Base-by-base conservation (phyloP, 2,329 filamentous ascomycete genomes). In the Elsinoe fawcettii region DNA sequence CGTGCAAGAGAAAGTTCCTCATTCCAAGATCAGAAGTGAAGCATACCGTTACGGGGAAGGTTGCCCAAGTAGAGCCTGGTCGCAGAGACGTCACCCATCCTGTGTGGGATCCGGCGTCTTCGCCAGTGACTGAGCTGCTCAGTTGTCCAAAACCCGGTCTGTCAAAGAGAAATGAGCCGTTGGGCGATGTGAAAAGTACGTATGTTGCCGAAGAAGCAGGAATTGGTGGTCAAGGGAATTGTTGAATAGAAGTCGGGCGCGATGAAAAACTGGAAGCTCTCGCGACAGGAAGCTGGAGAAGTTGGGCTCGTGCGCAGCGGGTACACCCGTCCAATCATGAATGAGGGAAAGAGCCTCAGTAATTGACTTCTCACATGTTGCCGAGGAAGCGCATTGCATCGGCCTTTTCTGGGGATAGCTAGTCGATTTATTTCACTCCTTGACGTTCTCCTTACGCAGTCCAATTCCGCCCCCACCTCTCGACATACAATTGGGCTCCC, bases 31-130 rank as follows among this genome's bases (percentile, higher is more conserved):
- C 55, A 63, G 63, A 64, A 66, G 65, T 59, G 55, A 64, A 66
- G 74, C 86, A 78, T 84, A 96, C 91, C 90, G 80, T 88, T 90
- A 75, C 90, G 89, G 75, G 93, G 92, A 73, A 99, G 86, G 78
- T 97, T 97, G 75, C 92, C 92, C 77, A 97, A 80, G 79, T 97
- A 99, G 66, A 97, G 88, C 77, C 93, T 85, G 70, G 92, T 97
- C 65, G 88, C 87, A 63, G 90, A 96, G 65, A 96, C 92, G 77
- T 96, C 90, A 69, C 84, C 86, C 83, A 90, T 90, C 73, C 74
- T 80, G 5, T 41, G n/a, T n/a, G 11, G 43, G 54, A 41, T 51
- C 55, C 32, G 37, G 55, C 25, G 46, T 57, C 39, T 25, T 30
- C 41, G 32, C 44, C 55, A 51, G 43, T 23, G 3, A 51, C 11